Percentiles rank a stretch among this genome's conserved stretches.
These are phyloP conservation scores for Helminthosporium solani DNA, from an alignment of 2,329 filamentous ascomycete genomes.

Conservation along the genomic window DNA sequence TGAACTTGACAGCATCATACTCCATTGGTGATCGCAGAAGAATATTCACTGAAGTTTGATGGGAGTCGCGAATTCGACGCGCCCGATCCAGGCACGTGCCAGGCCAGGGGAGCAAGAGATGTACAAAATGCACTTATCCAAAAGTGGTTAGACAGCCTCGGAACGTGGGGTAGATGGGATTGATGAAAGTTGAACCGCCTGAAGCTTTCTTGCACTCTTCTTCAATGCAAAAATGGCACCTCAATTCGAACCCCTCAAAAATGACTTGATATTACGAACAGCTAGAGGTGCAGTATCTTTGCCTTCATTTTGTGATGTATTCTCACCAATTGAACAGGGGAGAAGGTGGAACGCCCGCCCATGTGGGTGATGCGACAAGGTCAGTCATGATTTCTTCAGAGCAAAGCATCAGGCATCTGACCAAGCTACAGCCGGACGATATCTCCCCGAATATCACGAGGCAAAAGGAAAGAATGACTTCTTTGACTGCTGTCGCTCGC, in stretches of 20 bases:
- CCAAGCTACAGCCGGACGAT: slow-evolving; percentile 75
- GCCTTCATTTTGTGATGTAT: not conserved
- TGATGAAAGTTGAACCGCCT: not conserved
- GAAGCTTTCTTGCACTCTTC: not conserved
- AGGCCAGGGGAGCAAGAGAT: not conserved
- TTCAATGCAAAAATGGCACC: slow-evolving; percentile 56
- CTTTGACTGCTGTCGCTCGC: slow-evolving; percentile 93
- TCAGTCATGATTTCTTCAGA: slow-evolving; percentile 44
- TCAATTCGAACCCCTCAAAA: slow-evolving; percentile 81
- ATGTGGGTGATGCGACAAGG: slow-evolving; percentile 99
- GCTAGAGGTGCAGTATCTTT: slow-evolving; percentile 67
- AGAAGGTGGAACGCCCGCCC: slow-evolving; percentile 87
- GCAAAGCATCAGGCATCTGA: slow-evolving; percentile 12
- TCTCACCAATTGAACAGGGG: slow-evolving; percentile 56
- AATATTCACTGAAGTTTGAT: not conserved
- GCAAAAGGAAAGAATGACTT: slow-evolving; percentile 90
- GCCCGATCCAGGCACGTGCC: too few species aligned
- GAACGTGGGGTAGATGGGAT: slow-evolving; percentile 24
- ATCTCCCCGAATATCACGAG: slow-evolving; percentile 96
- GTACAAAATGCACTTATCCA: slow-evolving; percentile 17
- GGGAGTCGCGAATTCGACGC: slow-evolving; percentile 2
- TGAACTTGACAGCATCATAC: slow-evolving; percentile 23
- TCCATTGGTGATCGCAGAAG: not conserved
- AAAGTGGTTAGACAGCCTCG: slow-evolving; percentile 20
- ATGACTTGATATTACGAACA: slow-evolving; percentile 87